phyloP scores from a whole-genome alignment of 140 eudicot genomes.

The Senecio squalidus region DNA sequence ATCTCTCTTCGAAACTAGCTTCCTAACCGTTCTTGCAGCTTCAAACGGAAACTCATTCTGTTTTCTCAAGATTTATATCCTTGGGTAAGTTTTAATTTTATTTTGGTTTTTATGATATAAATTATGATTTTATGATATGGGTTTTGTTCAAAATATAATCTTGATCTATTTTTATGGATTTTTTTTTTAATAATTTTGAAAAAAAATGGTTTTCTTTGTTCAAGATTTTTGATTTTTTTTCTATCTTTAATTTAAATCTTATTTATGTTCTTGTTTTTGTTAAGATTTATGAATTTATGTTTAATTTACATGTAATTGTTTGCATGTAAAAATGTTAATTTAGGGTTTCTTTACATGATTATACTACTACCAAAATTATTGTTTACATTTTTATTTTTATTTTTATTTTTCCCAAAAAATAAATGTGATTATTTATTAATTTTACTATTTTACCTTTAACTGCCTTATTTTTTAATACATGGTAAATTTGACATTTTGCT shows the following conservation, averaged over 20 bases:
- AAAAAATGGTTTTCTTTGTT: slow-evolving; percentile 4
- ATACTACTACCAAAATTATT: neutral
- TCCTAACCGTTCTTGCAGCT: neutral
- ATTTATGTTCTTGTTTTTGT: neutral
- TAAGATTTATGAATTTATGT: neutral
- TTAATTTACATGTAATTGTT: neutral
- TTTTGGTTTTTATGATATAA: neutral
- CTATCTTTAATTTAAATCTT: neutral
- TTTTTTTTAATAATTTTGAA: neutral
- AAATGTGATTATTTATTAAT: too few species aligned
- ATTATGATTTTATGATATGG: slow-evolving; percentile 13
- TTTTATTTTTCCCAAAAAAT: too few species aligned
- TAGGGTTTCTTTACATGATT: slow-evolving; percentile 12
- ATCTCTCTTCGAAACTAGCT: too few species aligned
- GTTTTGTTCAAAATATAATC: slow-evolving; percentile 16
- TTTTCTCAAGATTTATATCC: slow-evolving; percentile 22
- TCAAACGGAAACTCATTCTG: slow-evolving; percentile 1
- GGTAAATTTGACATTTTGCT: too few species aligned
- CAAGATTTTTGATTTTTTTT: neutral
- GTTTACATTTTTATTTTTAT: too few species aligned
- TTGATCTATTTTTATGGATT: neutral
- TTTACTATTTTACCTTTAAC: too few species aligned
- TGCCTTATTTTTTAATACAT: too few species aligned
- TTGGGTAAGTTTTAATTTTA: slow-evolving; percentile 23
- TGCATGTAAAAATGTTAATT: neutral